Conservation (phyloP, 2,329 filamentous ascomycete genomes). For the Aspergillus novoparasiticus region DNA sequence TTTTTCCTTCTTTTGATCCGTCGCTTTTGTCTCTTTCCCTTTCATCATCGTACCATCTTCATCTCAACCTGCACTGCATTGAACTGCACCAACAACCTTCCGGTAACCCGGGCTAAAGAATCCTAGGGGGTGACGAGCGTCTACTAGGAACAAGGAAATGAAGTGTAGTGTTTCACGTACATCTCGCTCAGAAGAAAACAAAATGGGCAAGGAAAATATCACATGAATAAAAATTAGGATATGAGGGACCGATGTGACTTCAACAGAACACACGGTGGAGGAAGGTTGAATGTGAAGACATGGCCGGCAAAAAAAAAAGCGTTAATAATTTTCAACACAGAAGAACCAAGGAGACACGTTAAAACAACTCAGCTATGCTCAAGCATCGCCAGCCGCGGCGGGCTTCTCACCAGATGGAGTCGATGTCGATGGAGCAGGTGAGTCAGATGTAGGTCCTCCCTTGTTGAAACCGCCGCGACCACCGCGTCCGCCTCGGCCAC, state of each 20-base stretch:
- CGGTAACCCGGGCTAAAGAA: constrained; percentile 1
- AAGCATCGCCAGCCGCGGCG: constrained; percentile 35
- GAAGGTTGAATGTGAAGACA: constrained; percentile 17
- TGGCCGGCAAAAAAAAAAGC: constrained; percentile 16
- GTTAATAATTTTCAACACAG: constrained; percentile 10
- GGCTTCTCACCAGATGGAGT: constrained; percentile 40
- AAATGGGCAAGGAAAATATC: constrained; percentile 20
- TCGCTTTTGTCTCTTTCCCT: constrained; percentile 20
- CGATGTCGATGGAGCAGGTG: constrained; percentile 26
- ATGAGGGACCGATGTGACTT: constrained; percentile 16
- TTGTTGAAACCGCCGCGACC: constrained; percentile 65
- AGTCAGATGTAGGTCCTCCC: constrained; percentile 49
- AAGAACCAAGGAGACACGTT: constrained; percentile 11
- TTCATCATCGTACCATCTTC: constrained; percentile 12
- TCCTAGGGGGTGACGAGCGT: constrained; percentile 12
- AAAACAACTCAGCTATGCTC: constrained; percentile 10
- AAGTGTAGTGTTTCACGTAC: constrained; percentile 23
- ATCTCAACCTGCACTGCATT: constrained; percentile 5
- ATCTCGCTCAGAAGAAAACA: constrained; percentile 24
- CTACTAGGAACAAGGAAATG: constrained; percentile 22
- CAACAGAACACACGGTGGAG: constrained; percentile 4
- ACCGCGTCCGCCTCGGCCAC: constrained; percentile 51
- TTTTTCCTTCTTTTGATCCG: constrained; percentile 18
- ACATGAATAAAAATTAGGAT: constrained; percentile 34
- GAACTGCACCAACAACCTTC: constrained; percentile 14